phyloP scores from a whole-genome alignment of 106 monocot genomes.

The Dioscorea zingiberensis region DNA sequence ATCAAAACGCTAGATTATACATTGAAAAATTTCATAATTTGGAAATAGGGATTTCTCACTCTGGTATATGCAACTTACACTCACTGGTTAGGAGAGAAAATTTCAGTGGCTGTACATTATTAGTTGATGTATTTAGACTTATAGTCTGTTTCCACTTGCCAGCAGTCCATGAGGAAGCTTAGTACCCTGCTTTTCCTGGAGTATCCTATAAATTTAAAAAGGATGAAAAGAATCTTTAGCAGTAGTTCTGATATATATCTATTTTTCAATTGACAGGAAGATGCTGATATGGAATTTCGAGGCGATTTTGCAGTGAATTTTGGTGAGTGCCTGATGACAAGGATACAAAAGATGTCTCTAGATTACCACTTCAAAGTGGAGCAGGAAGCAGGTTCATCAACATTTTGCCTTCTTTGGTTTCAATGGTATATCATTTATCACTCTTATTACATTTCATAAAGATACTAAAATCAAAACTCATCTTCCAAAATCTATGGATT shows the following conservation, averaged over 20 bases:
- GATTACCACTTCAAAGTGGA: conserved; percentile 80
- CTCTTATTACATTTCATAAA: not conserved
- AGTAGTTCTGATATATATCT: conserved; percentile 53
- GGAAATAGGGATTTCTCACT: no score
- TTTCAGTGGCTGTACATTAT: no score
- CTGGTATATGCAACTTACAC: no score
- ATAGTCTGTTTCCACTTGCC: no score
- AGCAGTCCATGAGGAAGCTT: no score
- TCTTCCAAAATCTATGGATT: not conserved
- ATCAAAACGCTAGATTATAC: no score
- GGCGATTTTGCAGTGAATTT: conserved; percentile 78
- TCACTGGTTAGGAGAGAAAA: no score
- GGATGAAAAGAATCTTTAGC: conserved; percentile 9
- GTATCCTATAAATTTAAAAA: not conserved
- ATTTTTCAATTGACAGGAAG: conserved; percentile 61
- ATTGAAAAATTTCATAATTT: no score
- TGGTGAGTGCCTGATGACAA: conserved; percentile 61
- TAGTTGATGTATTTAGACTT: no score
- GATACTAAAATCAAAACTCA: not conserved
- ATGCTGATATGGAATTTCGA: conserved; percentile 55
- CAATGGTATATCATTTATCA: conserved; percentile 33
- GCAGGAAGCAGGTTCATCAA: conserved; percentile 67
- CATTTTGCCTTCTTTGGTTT: conserved; percentile 68
- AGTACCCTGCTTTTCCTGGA: no score
- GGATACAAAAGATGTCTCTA: conserved; percentile 65